These are phyloP conservation scores for Tylopilus plumbeoviolaceoides DNA, from an alignment of 768 basidiomycete species.

Conservation along the genomic window DNA sequence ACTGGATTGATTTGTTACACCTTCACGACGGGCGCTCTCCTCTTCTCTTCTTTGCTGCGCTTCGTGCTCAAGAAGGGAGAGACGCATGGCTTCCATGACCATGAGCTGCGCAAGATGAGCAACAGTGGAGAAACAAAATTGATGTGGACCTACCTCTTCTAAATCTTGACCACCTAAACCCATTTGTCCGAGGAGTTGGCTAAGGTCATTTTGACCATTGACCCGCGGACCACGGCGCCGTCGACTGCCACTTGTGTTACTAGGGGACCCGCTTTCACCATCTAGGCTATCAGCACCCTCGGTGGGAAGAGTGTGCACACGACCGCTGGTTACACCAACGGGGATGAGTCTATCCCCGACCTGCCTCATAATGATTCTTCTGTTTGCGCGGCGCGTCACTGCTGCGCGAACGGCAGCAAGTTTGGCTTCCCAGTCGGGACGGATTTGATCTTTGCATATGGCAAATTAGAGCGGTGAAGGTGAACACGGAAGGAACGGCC, in stretches of 20 bases:
- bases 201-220: constrained; percentile 51
- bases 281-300: constrained; percentile 47
- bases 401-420: constrained; percentile 90
- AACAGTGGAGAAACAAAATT: constrained; percentile 23
- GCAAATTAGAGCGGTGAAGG: constrained; percentile 7
- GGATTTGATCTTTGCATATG: constrained; percentile 73
- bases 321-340: constrained; percentile 90
- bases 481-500: constrained; percentile 20
- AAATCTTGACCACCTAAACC: constrained; percentile 82
- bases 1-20: constrained; percentile 35
- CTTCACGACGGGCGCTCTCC: constrained; percentile 56
- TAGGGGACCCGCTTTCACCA: constrained; percentile 30
- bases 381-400: constrained; percentile 92
- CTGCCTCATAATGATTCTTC: constrained; percentile 97
- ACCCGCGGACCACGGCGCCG: constrained; percentile 57
- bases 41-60: constrained; percentile 82
- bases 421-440: constrained; percentile 98
- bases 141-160: constrained; percentile 67
- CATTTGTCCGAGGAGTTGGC: constrained; percentile 57
- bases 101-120: constrained; percentile 59
- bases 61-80: constrained; percentile 92
- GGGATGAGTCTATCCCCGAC: constrained; percentile 97
- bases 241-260: constrained; percentile 42
- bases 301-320: constrained; percentile 63
- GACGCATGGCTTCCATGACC: constrained; percentile 98